Base-by-base conservation (phyloP, 2,329 filamentous ascomycete genomes). In the Colletotrichum endophyticum region DNA sequence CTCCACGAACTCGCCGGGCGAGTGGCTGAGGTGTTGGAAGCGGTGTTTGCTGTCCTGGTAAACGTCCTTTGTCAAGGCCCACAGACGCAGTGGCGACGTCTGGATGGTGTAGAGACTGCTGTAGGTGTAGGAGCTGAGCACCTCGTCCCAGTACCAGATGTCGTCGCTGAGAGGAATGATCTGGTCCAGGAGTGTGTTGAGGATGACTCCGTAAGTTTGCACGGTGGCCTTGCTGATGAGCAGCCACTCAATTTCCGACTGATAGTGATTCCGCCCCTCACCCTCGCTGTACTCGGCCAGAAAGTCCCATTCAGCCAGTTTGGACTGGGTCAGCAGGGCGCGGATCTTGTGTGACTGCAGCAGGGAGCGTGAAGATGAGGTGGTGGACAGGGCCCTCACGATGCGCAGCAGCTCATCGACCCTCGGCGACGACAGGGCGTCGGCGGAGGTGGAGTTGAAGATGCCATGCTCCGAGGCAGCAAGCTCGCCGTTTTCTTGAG, bases 71-170 rank as follows among this genome's bases (percentile, higher is more conserved):
- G 91, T 88, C 91, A 94, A 95, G 5, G 88, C 86, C 92, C 93
- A 96, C 39, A 98, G 84, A 22, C 95, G 90, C 56, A 93, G 81
- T 0, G 97, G 97, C 1, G 94, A 95, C 0, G 94, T 98, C 84
- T 99, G 97, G 11, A 98, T 86, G 16, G 95, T 94, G 84, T 98
- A 98, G 5, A 98, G 83, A 36, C 92, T 94, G 78, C 95, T 96
- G 81, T 94, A 95, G 66, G 92, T 90, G 79, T 95, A 94, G 1
- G 95, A 98, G 12, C 92, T 91, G 34, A 98, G 86, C 3, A 98
- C 91, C 79, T 97, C 94, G 81, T 98, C 95, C 97, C 97, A 99
- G 84, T 99, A 99, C 92, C 94, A 96, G 28, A 98, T 93, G 80
- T 98, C 96, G 79, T 98, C 93, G 80, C 93, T 95, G 22, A 99